These are phyloP conservation scores for Udeniomyces megalosporus DNA, from an alignment of 768 basidiomycete genomes.

Conservation along the genomic window DNA sequence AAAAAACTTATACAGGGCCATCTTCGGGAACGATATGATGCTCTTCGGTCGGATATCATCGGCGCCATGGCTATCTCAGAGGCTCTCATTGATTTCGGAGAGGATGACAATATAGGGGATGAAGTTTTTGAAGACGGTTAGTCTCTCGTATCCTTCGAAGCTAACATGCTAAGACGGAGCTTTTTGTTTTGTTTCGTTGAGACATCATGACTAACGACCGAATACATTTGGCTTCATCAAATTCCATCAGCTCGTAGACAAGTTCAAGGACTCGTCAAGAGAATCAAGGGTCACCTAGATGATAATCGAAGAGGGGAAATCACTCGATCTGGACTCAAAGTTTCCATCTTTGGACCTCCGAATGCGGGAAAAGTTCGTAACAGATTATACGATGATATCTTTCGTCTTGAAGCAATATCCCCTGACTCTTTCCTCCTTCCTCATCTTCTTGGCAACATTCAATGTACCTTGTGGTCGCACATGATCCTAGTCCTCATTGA, in stretches of 20 bases:
- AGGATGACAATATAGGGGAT: slow-evolving; percentile 79
- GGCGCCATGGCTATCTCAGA: slow-evolving; percentile 62
- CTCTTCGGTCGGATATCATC: slow-evolving; percentile 49
- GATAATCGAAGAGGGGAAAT: slow-evolving; percentile 71
- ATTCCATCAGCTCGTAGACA: slow-evolving; percentile 38
- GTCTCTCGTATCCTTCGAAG: too few species aligned
- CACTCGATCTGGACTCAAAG: slow-evolving; percentile 58
- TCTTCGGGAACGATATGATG: slow-evolving; percentile 44
- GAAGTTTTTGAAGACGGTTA: slow-evolving; percentile 56
- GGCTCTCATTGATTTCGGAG: slow-evolving; percentile 84
- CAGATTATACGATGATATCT: not conserved
- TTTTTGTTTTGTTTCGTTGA: not conserved
- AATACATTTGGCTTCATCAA: too few species aligned
- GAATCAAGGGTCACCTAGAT: slow-evolving; percentile 43
- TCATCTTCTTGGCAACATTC: not conserved
- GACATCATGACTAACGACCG: too few species aligned
- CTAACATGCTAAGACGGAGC: not conserved
- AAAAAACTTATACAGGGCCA: slow-evolving; percentile 45
- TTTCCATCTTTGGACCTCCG: slow-evolving; percentile 81
- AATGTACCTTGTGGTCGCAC: not conserved
- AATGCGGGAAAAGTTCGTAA: slow-evolving; percentile 87
- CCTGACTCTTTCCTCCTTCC: not conserved
- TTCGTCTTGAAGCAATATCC: not conserved
- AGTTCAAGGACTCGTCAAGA: slow-evolving; percentile 37
- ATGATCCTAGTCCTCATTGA: slow-evolving; percentile 5